phyloP scores from a whole-genome alignment of 176 grass and related monocot species.

The Canna indica region DNA sequence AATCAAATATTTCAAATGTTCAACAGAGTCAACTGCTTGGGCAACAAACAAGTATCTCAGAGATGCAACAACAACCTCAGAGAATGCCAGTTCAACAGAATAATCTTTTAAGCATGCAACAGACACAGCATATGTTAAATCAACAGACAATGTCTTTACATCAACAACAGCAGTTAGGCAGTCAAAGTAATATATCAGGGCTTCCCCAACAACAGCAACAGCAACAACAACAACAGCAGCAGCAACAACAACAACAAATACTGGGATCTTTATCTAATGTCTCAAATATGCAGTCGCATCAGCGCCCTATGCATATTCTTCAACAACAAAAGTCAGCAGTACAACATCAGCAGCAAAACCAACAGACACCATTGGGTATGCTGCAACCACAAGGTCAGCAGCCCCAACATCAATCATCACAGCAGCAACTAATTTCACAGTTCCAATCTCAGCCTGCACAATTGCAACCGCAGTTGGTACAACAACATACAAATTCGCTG shows the following conservation, averaged over 20 bases:
- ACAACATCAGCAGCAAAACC: constrained; percentile 30
- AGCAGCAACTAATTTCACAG: constrained; percentile 61
- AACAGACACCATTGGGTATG: constrained; percentile 36
- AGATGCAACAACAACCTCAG: constrained; percentile 59
- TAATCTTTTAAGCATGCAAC: constrained; percentile 67
- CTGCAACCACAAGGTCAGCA: constrained; percentile 59
- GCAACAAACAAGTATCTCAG: constrained; percentile 49
- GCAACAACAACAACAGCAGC: constrained; percentile 33
- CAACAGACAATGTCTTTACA: constrained; percentile 61
- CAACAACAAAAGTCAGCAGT: constrained; percentile 35
- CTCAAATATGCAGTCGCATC: constrained; percentile 34
- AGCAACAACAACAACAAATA: constrained; percentile 26
- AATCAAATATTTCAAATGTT: constrained; percentile 33
- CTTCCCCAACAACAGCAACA: constrained; percentile 44
- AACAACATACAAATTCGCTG: constrained; percentile 29
- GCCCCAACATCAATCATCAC: constrained; percentile 55
- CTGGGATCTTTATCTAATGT: constrained; percentile 47
- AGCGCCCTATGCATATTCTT: constrained; percentile 40
- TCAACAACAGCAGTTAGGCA: constrained; percentile 45
- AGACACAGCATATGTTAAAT: constrained; percentile 62
- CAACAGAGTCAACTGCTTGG: constrained; percentile 55
- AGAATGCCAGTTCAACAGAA: constrained; percentile 62
- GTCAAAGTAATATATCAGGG: constrained; percentile 50
- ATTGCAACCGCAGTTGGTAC: constrained; percentile 52
- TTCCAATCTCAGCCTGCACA: constrained; percentile 53